phyloP scores from a whole-genome alignment of 164 flowering plant species.

The Annona squamosa region DNA sequence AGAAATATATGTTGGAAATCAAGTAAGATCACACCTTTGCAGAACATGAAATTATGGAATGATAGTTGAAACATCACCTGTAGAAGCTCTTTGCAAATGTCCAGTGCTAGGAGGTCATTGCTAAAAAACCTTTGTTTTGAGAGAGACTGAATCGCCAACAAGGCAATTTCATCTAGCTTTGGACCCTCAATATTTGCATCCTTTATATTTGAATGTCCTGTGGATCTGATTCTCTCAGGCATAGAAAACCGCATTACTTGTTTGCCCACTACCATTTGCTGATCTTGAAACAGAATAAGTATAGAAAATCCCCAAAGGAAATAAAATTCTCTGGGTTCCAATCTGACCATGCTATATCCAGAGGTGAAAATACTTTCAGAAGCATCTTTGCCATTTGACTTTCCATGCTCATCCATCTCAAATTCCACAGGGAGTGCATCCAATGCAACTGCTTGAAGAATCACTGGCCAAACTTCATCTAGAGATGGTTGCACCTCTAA shows the following conservation, averaged over 20 bases:
- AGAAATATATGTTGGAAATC: too few species aligned
- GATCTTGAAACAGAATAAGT: slow-evolving; percentile 67
- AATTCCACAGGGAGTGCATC: slow-evolving; percentile 66
- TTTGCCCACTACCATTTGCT: slow-evolving; percentile 20
- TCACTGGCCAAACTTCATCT: slow-evolving; percentile 92
- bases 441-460: slow-evolving; percentile 74
- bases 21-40: neutral
- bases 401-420: slow-evolving; percentile 25
- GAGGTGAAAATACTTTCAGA: slow-evolving; percentile 38
- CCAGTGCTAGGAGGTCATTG: slow-evolving; percentile 42
- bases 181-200: slow-evolving; percentile 25
- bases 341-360: slow-evolving; percentile 77
- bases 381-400: slow-evolving; percentile 19
- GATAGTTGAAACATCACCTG: slow-evolving; percentile 39
- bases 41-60: neutral
- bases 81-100: slow-evolving; percentile 59
- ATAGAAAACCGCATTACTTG: slow-evolving; percentile 23
- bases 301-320: slow-evolving; percentile 85
- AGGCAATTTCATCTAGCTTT: slow-evolving; percentile 44
- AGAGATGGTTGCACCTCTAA: slow-evolving; percentile 59
- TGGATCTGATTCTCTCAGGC: slow-evolving; percentile 24
- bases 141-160: slow-evolving; percentile 68
- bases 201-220: slow-evolving; percentile 30
- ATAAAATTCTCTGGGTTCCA: slow-evolving; percentile 49
- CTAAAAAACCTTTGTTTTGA: slow-evolving; percentile 47